These are phyloP conservation scores for Phanerochaete carnosa DNA, from an alignment of 768 basidiomycete species.

Conservation along the genomic window DNA sequence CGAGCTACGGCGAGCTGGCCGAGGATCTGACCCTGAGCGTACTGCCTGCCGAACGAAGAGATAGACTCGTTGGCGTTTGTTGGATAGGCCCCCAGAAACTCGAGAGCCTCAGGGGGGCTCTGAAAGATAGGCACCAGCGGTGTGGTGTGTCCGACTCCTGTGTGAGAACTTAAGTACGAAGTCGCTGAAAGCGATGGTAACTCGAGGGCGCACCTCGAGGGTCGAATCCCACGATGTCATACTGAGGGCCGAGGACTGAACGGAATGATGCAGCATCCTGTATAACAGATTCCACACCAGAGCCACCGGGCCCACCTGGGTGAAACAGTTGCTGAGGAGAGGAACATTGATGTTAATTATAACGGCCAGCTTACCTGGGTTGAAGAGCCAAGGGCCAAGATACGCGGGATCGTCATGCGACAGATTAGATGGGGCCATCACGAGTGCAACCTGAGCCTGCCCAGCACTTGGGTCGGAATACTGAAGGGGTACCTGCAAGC, in stretches of 20 bases:
- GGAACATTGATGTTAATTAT: no score
- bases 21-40: background rate
- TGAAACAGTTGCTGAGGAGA: background rate
- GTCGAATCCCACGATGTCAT: constrained; percentile 29
- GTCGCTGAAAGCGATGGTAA: background rate
- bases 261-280: constrained; percentile 3
- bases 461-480: constrained; percentile 18
- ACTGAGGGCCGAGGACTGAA: constrained; percentile 22
- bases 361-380: no score
- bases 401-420: constrained; percentile 14
- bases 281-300: constrained; percentile 18
- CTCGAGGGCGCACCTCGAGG: constrained; percentile 24
- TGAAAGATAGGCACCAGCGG: background rate
- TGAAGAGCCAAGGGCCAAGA: constrained; percentile 29
- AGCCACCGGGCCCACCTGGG: constrained; percentile 23
- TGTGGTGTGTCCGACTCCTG: constrained; percentile 5
- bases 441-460: constrained; percentile 24
- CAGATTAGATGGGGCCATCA: constrained; percentile 19
- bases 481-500: constrained; percentile 26
- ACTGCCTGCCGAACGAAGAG: background rate
- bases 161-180: background rate
- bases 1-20: background rate
- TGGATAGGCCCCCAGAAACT: background rate
- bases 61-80: background rate
- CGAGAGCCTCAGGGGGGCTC: background rate